These are phyloP conservation scores for Miscanthus sacchariflorus DNA, from an alignment of 202 grass and related monocot genomes.

Conservation along the genomic window DNA sequence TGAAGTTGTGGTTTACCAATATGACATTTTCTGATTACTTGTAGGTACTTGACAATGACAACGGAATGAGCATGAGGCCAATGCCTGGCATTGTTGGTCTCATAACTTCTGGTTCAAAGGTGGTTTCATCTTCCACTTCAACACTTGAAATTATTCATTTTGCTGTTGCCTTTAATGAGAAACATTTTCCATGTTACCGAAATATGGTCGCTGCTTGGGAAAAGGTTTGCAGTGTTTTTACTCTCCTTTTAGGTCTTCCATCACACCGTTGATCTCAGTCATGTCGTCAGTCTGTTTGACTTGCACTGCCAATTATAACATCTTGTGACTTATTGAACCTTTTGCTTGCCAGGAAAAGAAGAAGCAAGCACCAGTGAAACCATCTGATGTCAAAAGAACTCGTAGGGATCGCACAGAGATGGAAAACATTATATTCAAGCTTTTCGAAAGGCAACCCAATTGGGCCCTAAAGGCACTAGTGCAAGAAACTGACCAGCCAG, in stretches of 20 bases:
- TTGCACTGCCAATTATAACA: constrained; percentile 9
- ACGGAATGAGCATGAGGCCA: constrained; percentile 83
- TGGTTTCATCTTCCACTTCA: constrained; percentile 24
- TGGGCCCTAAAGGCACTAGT: constrained; percentile 92
- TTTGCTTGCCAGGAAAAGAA: constrained; percentile 80
- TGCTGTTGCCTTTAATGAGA: not conserved
- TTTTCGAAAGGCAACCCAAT: constrained; percentile 92
- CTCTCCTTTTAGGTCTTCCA: not conserved
- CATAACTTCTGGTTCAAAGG: constrained; percentile 79
- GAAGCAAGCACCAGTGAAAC: constrained; percentile 76
- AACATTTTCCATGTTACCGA: not conserved
- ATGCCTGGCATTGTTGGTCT: constrained; percentile 89
- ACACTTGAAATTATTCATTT: not conserved
- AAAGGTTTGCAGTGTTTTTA: not conserved
- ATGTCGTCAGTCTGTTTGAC: not conserved
- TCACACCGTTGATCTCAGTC: not conserved
- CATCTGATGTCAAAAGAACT: constrained; percentile 86
- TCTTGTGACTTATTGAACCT: constrained; percentile 20
- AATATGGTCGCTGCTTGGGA: not conserved
- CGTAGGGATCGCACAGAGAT: constrained; percentile 82
- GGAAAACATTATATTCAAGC: constrained; percentile 97
- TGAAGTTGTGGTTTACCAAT: constrained; percentile 19
- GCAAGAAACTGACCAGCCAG: constrained; percentile 94
- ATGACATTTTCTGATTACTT: constrained; percentile 13
- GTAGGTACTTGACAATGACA: constrained; percentile 85